Conservation (phyloP, 495 filamentous ascomycete species). For the Penicillium subrubescens region DNA sequence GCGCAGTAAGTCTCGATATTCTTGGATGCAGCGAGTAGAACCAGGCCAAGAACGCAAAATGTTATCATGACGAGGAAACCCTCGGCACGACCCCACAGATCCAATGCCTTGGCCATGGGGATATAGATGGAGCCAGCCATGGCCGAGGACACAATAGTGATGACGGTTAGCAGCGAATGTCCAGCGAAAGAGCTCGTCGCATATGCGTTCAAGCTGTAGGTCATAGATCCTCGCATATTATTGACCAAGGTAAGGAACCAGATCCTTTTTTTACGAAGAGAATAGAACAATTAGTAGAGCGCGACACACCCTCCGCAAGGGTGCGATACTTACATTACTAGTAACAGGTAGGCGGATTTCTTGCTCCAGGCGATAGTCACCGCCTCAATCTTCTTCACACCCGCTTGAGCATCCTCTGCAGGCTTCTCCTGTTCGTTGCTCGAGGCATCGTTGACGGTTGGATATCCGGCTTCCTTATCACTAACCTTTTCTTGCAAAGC, state of each 20-base stretch:
- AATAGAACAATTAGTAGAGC: neutral
- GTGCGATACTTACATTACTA: neutral
- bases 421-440: conserved; percentile 5
- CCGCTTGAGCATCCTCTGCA: conserved; percentile 16
- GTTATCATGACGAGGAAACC: conserved; percentile 49
- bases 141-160: conserved; percentile 52
- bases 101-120: conserved; percentile 65
- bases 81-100: conserved; percentile 61
- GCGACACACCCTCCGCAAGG: neutral
- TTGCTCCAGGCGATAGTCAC: conserved; percentile 23
- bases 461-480: neutral
- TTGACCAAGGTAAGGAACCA: conserved; percentile 45
- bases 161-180: conserved; percentile 57
- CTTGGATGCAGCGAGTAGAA: conserved; percentile 48
- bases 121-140: conserved; percentile 40
- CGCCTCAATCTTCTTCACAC: conserved; percentile 27
- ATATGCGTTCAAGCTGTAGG: conserved; percentile 27
- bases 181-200: conserved; percentile 51
- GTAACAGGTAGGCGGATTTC: conserved; percentile 3
- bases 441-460: neutral
- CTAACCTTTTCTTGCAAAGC: conserved; percentile 2
- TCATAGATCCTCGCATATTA: conserved; percentile 34
- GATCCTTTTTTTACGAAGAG: conserved; percentile 26
- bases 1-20: conserved; percentile 47
- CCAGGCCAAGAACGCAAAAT: conserved; percentile 36